Evolutionary conservation across 2,329 filamentous ascomycete genomes (phyloP), one percentile per base, ranked within the genome.

Genomic region (Penicillium freii): DNA sequence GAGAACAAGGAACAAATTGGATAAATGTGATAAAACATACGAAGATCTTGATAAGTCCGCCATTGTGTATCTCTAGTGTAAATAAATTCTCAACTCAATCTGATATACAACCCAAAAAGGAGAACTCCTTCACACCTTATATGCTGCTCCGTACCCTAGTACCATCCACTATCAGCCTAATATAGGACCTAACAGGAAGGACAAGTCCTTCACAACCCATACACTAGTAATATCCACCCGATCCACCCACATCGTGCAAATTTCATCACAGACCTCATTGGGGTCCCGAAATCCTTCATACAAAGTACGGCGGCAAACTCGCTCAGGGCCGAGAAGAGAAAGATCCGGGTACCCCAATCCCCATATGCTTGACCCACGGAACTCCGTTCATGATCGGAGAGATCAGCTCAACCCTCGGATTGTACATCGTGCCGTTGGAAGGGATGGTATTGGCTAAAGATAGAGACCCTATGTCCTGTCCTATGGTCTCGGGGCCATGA

Each of bases 1-100:
- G 34, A 15, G 29, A 21, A 23, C 33, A 33, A 49, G n/a, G 11
- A 29, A 17, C 8, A 38, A 4, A 21, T 29, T 11, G 27, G 27
- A 45, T 27, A 39, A 11, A 46, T 21, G 13, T 21, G 5, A 47
- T 27, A 45, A 42, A 38, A 48, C 57, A 23, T 56, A 56, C 57
- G 42, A 51, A 36, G 34, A 42, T 51, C 25, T 29, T 51, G 40
- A 38, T 54, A 40, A 23, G 29, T 31, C 42, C 17, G 57, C 52
- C 53, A 59, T 59, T 1, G 11, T 55, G 31, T 33, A 25, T 25
- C 25, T 33, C n/a, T 27, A 31, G 43, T 45, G 25, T n/a, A 45
- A 31, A 31, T 21, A 13, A 43, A 9, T 43, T 39, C 21, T 43
- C 27, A 23, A 34, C 29, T 33, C n/a, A 29, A 21, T 5, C 1